These are phyloP conservation scores for Kockovaella imperatae DNA, from an alignment of 768 basidiomycete species.

Conservation along the genomic window DNA sequence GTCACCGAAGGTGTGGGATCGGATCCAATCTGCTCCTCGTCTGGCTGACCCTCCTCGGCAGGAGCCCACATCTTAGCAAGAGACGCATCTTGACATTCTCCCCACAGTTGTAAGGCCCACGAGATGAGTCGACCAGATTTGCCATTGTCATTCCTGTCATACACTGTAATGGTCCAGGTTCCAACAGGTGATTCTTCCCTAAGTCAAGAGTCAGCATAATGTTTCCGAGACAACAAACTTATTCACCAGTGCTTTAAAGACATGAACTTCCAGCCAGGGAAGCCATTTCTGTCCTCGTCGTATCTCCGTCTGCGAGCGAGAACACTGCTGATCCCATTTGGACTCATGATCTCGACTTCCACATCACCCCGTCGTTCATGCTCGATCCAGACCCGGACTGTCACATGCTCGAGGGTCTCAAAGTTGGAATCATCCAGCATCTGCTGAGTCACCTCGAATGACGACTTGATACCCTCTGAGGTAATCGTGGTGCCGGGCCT, in stretches of 20 bases:
- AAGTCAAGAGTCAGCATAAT: not conserved
- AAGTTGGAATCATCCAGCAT: constrained; percentile 68
- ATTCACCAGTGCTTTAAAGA: constrained; percentile 90
- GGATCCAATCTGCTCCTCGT: constrained; percentile 44
- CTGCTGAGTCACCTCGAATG: constrained; percentile 58
- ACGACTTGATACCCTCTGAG: constrained; percentile 58
- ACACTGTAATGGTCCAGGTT: constrained; percentile 79
- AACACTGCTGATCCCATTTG: constrained; percentile 74
- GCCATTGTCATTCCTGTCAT: constrained; percentile 60
- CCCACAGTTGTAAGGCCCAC: constrained; percentile 92
- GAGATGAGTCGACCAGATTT: constrained; percentile 66
- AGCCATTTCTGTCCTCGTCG: constrained; percentile 64
- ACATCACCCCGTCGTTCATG: constrained; percentile 82
- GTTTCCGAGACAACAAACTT: constrained; percentile 6
- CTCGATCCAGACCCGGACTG: constrained; percentile 84
- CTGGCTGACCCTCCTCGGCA: constrained; percentile 41
- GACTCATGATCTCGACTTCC: constrained; percentile 80
- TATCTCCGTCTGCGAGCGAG: constrained; percentile 62
- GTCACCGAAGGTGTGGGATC: constrained; percentile 50
- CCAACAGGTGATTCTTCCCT: constrained; percentile 93
- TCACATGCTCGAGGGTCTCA: constrained; percentile 84
- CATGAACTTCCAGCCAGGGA: constrained; percentile 98
- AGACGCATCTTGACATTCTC: constrained; percentile 66
- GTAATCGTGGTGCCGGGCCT: constrained; percentile 50
- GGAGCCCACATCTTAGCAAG: constrained; percentile 55